These are phyloP conservation scores for Lepidium aucheri DNA, from an alignment of 345 rosid genomes.

Conservation along the genomic window DNA sequence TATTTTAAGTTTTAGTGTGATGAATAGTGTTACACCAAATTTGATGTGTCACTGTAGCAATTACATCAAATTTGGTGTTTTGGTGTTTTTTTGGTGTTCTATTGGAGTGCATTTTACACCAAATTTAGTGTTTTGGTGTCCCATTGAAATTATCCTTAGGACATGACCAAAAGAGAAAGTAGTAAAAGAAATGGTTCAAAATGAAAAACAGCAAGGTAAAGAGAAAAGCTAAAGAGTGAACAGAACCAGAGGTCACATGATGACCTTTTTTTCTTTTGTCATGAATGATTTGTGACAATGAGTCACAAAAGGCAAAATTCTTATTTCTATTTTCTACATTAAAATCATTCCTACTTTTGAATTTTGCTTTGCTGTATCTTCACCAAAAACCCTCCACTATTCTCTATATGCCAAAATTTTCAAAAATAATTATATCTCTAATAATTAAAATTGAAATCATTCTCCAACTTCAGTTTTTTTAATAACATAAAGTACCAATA, in stretches of 20 bases:
- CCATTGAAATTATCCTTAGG: not conserved
- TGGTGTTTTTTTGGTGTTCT: too few relatives aligned
- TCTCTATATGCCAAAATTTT: conserved; percentile 19
- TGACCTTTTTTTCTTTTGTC: conserved; percentile 8
- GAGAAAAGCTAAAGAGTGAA: conserved; percentile 19
- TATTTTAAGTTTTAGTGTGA: too few relatives aligned
- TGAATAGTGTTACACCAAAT: too few relatives aligned
- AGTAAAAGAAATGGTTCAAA: conserved; percentile 8
- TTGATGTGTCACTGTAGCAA: too few relatives aligned
- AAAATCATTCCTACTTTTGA: conserved; percentile 28
- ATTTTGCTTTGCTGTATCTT: conserved; percentile 21
- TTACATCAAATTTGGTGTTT: too few relatives aligned
- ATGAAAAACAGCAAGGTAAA: not conserved
- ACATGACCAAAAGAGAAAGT: conserved; percentile 15
- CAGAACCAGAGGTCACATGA: conserved; percentile 19
- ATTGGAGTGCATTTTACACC: too few relatives aligned
- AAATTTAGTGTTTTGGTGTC: too few relatives aligned
- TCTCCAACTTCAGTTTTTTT: conserved; percentile 20
- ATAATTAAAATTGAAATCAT: conserved; percentile 1
- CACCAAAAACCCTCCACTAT: conserved; percentile 21
- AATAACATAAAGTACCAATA: not conserved
- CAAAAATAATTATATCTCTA: not conserved
- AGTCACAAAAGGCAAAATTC: conserved; percentile 21
- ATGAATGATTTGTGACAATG: conserved; percentile 27
- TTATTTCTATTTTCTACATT: conserved; percentile 11